phyloP scores from a whole-genome alignment of 371 early-diverging fungal species.

The Apophysomyces trapeziformis region DNA sequence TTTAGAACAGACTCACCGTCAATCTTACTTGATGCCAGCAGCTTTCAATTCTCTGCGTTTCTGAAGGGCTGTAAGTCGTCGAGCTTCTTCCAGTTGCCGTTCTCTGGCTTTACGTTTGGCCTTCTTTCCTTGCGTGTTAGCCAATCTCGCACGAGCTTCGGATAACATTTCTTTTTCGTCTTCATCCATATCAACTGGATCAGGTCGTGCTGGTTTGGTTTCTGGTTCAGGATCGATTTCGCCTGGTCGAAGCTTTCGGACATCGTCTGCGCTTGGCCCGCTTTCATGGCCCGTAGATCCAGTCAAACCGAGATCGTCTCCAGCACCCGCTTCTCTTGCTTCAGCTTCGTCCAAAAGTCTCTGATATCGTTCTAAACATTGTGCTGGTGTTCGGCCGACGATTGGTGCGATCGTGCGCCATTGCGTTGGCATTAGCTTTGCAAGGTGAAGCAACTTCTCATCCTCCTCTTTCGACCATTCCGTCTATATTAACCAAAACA shows the following conservation, averaged over 20 bases:
- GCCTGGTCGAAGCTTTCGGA: constrained; percentile 88
- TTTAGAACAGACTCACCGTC: background rate
- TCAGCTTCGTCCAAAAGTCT: constrained; percentile 96
- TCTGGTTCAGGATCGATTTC: constrained; percentile 98
- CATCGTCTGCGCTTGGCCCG: constrained; percentile 80
- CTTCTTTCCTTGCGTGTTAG: constrained; percentile 98
- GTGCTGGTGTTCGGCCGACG: constrained; percentile 97
- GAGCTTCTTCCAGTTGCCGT: constrained; percentile 94
- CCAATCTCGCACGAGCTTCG: constrained; percentile 97
- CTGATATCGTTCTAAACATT: constrained; percentile 97
- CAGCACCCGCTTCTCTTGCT: constrained; percentile 60
- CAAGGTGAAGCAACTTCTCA: constrained; percentile 95
- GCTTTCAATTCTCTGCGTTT: constrained; percentile 96
- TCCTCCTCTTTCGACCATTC: constrained; percentile 99
- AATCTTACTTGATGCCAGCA: constrained; percentile 85
- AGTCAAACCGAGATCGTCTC: constrained; percentile 67
- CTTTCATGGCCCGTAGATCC: constrained; percentile 71
- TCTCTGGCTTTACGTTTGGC: constrained; percentile 98
- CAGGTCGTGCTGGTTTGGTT: constrained; percentile 95
- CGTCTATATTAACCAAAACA: constrained; percentile 56
- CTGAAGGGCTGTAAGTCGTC: constrained; percentile 88
- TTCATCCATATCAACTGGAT: constrained; percentile 99
- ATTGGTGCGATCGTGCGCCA: constrained; percentile 99
- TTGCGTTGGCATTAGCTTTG: constrained; percentile 98
- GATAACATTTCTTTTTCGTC: constrained; percentile 99